Base-by-base conservation (phyloP, 192 early-diverging fungal genomes). In the Mortierella hygrophila region DNA sequence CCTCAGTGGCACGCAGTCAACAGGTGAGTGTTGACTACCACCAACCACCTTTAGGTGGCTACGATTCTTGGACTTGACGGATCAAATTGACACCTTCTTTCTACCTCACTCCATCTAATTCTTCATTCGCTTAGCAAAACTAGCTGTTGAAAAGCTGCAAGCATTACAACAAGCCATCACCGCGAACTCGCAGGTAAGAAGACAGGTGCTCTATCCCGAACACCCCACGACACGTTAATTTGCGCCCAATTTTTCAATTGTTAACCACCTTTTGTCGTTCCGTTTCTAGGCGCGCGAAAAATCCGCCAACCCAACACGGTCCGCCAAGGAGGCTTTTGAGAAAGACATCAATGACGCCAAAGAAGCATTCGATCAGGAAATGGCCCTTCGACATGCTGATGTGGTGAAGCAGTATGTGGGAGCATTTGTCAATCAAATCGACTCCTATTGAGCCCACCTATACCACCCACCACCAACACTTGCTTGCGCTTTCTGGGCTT, bases 311-410 rank as follows among this genome's bases (percentile, higher is more conserved):
- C 70, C 76, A 52, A 81, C 84, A 44, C 71, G 70, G 16, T 40
- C 37, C 29, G 75, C 79, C 11, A 86, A 86, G 68, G 79, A 77
- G 26, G 72, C 72, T 21, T 86, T 86, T 41, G 76, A 81, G 57
- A 80, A 73, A 9, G 84, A 86, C 47, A 86, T 86, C 47, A 52
- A 37, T 8, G 75, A 80, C 10, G 84, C 84, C 3, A 80, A 60
- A 29, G 84, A 80, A 32, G 84, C 84, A 46, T 86, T 86, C n/a
- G 84, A 86, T 32, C 79, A 86, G 65, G 84, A 86, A 49, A 86
- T 86, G 84, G 75, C 75, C 1, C 37, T 86, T 8, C 84, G 84
- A 77, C 84, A 86, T 74, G 79, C 84, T 0, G 84, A 86, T 42
- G 79, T 81, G 21, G 79, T 86, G 18, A 86, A 81, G 38, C 84